Evolutionary conservation across 495 filamentous ascomycete species (phyloP), one percentile per base, ranked within the genome.

Genomic region (Cercophora scortea): DNA sequence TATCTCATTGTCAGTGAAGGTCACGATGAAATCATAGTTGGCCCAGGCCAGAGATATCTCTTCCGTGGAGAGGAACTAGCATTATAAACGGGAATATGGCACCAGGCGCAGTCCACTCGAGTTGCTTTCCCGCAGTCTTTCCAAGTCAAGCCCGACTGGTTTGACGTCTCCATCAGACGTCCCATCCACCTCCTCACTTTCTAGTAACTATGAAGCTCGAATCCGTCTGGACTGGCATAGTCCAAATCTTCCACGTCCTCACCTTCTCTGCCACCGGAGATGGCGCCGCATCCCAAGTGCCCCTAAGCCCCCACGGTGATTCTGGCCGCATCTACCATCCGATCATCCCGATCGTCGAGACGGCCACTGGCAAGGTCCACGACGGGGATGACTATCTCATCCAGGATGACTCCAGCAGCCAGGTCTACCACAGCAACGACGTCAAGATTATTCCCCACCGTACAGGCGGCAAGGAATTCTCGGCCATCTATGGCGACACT

Each of bases 201-300:
- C 25, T 5, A 25, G 25, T 25, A 5, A 52, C 38, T 36, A 56
- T 56, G 53, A 56, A 51, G 53, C 32, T 50, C 35, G 15, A 40
- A 15, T 45, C 53, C 13, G 53, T 56, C 17, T 56, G 53, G 53
- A 56, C 48, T 32, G 17, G 42, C 7, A 51, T 56, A 19, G 53
- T 56, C 13, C 49, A 56, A 4, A 42, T 56, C 34, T 56, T 56
- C 18, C 45, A 51, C 17, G 43, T 52, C 49, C 34, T 52, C 34
- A 51, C 53, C 13, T 56, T 56, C 13, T 51, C 53, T 10, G 47
- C 48, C 42, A 15, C 36, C n/a, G 53, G 33, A 13, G 43, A 51
- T n/a, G 34, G 34, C 7, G 42, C 34, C 7, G 53, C 42, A 12
- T n/a, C 36, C 13, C 53, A 55, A n/a, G 33, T 39, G 15, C 43